A percentile compares a stretch with the other conserved stretches of the same genome.
phyloP scores from a whole-genome alignment of 805 yeast genomes.

The Yarrowia bubula region DNA sequence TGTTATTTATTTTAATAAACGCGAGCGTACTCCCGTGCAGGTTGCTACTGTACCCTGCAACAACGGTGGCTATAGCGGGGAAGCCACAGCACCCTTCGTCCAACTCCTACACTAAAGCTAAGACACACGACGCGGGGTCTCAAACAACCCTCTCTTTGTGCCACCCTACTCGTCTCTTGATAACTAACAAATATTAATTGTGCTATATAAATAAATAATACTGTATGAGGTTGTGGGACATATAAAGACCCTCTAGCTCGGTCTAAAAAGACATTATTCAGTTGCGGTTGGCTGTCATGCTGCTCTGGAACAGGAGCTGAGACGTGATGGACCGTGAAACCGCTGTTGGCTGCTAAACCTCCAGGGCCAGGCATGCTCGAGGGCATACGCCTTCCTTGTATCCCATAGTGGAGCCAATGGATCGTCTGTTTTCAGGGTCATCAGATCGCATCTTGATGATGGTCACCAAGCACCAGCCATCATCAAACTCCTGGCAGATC shows the following conservation, averaged over 20 bases:
- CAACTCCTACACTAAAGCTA: neutral
- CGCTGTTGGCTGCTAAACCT: neutral
- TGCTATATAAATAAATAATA: constrained; percentile 19
- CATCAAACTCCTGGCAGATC: constrained; percentile 76
- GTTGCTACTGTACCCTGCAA: too few relatives aligned
- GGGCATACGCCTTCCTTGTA: constrained; percentile 12
- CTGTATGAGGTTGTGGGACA: neutral
- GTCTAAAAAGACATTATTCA: constrained; percentile 16
- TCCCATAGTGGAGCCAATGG: constrained; percentile 19
- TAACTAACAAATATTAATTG: constrained; percentile 8
- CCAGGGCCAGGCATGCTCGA: constrained; percentile 15
- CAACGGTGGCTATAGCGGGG: too few relatives aligned
- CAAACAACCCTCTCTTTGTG: too few relatives aligned
- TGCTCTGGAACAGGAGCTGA: neutral
- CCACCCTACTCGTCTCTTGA: too few relatives aligned
- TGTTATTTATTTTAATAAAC: too few relatives aligned
- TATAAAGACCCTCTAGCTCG: neutral
- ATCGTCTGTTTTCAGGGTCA: constrained; percentile 21
- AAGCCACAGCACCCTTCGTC: too few relatives aligned
- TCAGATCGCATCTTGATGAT: constrained; percentile 26
- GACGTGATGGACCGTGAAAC: neutral
- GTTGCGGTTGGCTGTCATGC: neutral
- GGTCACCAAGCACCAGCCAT: constrained; percentile 87
- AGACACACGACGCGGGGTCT: neutral
- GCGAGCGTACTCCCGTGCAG: too few relatives aligned